Percentiles rank a stretch among this genome's conserved stretches.
Conservation (phyloP, 345 rosid species). For the Eucalyptus albens region DNA sequence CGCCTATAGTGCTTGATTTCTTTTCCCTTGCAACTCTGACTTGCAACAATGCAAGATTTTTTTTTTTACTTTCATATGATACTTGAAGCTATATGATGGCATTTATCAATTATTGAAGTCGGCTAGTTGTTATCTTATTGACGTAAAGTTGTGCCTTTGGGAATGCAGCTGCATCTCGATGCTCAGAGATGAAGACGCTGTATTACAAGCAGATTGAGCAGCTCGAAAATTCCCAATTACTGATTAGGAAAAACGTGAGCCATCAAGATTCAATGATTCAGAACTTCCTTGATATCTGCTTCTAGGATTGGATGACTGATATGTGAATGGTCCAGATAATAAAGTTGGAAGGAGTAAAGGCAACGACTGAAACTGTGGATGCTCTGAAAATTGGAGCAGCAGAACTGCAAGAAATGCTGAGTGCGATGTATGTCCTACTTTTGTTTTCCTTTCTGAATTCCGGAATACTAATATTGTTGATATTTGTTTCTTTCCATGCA, state of each 20-base stretch:
- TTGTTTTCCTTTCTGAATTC: not conserved
- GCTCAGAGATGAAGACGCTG: slow-evolving; percentile 80
- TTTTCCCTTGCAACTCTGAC: not conserved
- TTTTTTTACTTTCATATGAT: not conserved
- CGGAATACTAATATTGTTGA: accelerated
- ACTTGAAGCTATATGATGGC: not conserved
- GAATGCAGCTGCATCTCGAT: slow-evolving; percentile 86
- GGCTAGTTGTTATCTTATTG: not conserved
- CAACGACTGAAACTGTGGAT: slow-evolving; percentile 92
- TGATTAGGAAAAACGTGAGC: slow-evolving; percentile 75
- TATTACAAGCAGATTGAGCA: slow-evolving; percentile 69
- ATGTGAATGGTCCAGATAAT: slow-evolving; percentile 48
- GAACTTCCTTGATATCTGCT: not conserved
- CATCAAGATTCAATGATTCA: not conserved
- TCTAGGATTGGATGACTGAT: not conserved
- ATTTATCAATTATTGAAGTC: not conserved
- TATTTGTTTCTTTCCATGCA: not conserved
- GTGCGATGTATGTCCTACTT: slow-evolving; percentile 47
- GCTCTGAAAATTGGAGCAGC: slow-evolving; percentile 80
- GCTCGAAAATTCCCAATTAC: slow-evolving; percentile 83
- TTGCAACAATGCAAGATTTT: not conserved
- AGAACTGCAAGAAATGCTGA: slow-evolving; percentile 82
- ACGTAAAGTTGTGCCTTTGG: not conserved
- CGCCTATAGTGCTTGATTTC: not conserved
- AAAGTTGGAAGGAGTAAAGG: slow-evolving; percentile 80